Conservation (phyloP, 805 yeast genomes). For the Ogataea henricii region DNA sequence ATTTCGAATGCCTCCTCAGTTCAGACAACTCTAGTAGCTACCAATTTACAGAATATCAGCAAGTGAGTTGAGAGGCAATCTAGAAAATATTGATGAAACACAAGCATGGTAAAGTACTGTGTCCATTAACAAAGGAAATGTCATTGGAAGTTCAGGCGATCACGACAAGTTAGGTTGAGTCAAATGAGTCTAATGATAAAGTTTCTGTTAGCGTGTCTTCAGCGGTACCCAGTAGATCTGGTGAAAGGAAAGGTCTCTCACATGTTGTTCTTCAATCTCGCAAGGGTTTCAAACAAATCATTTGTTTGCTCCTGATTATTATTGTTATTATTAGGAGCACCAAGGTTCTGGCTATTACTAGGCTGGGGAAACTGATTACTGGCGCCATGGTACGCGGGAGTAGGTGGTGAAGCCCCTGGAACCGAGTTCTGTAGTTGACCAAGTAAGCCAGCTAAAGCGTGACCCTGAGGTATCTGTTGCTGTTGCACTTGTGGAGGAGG, state of each 20-base stretch:
- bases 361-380: conserved; percentile 15
- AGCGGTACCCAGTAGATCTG: not conserved
- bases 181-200: not conserved
- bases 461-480: conserved; percentile 17
- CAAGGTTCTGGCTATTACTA: conserved; percentile 17
- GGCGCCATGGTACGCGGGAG: conserved; percentile 15
- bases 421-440: conserved; percentile 27
- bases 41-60: not conserved
- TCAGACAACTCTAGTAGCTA: not conserved
- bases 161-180: not conserved
- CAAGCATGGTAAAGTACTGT: not conserved
- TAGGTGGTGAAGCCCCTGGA: conserved; percentile 24
- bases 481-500: conserved; percentile 11
- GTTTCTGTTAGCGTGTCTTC: not conserved
- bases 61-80: not conserved
- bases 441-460: conserved; percentile 24
- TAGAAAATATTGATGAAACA: not conserved
- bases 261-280: conserved; percentile 40
- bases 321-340: conserved; percentile 14
- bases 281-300: conserved; percentile 39
- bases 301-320: conserved; percentile 33
- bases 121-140: not conserved
- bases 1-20: not conserved
- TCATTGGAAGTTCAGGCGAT: not conserved
- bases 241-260: conserved; percentile 16